Conservation (phyloP, 768 basidiomycete species). For the Chalciporus sphaerocephalus region DNA sequence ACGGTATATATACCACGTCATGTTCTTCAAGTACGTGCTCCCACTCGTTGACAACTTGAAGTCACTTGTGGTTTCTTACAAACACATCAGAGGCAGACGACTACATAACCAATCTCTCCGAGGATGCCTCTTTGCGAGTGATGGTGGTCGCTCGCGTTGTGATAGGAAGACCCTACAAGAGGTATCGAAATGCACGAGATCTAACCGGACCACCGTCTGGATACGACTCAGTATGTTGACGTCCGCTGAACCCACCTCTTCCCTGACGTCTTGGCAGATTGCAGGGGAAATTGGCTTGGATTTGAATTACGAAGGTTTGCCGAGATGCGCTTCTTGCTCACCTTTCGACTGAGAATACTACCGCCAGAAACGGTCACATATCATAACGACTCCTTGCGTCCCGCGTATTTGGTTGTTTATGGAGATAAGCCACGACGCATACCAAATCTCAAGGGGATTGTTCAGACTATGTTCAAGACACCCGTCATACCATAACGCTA, state of each 20-base stretch:
- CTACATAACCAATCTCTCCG: conserved; percentile 45
- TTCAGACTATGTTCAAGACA: conserved; percentile 30
- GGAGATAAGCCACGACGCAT: conserved; percentile 30
- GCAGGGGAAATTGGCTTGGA: conserved; percentile 60
- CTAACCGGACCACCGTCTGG: conserved; percentile 51
- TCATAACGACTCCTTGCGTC: conserved; percentile 60
- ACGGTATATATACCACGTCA: conserved; percentile 61
- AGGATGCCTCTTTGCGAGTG: conserved; percentile 42
- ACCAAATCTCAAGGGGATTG: conserved; percentile 23
- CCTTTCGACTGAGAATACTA: not conserved
- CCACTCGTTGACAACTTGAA: not conserved
- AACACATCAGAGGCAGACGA: conserved; percentile 57
- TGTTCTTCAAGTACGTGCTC: conserved; percentile 58
- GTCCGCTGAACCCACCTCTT: conserved; percentile 4
- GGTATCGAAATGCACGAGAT: conserved; percentile 44
- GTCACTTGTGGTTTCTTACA: conserved; percentile 1
- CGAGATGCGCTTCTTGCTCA: not conserved
- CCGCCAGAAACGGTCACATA: conserved; percentile 61
- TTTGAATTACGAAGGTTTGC: conserved; percentile 53
- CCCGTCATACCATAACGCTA: conserved; percentile 23
- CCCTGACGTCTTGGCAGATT: conserved; percentile 36
- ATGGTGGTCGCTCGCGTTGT: conserved; percentile 58
- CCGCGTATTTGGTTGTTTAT: conserved; percentile 64
- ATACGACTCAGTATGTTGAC: conserved; percentile 50
- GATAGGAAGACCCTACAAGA: conserved; percentile 54